A percentile compares a stretch with the other conserved stretches of the same genome.
Evolutionary conservation across 306 rosid genomes (phyloP).

Genomic region (Hippophae rhamnoides): DNA sequence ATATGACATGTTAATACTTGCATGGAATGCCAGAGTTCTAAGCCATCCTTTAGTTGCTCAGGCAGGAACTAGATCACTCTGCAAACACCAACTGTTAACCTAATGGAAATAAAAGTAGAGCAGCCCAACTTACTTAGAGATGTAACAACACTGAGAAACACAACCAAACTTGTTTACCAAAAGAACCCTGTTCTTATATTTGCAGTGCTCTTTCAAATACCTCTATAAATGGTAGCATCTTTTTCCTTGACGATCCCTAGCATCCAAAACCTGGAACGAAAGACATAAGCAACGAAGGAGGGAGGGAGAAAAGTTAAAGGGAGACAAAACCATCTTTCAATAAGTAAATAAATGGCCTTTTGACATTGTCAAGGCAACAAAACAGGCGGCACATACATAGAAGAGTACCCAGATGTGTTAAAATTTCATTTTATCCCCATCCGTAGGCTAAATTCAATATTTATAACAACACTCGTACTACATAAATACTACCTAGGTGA

Average conservation of each 20-base stretch:
- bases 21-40: constrained; percentile 91
- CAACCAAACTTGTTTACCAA: constrained; percentile 68
- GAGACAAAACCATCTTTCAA: constrained; percentile 2
- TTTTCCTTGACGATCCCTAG: constrained; percentile 91
- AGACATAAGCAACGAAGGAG: not conserved
- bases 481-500: no score
- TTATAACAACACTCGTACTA: no score
- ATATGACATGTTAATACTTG: constrained; percentile 84
- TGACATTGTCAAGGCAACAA: not conserved
- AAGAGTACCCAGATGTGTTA: not conserved
- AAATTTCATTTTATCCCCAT: no score
- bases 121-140: not conserved
- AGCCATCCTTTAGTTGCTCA: constrained; percentile 97
- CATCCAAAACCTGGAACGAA: constrained; percentile 73
- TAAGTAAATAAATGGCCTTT: not conserved
- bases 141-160: not conserved
- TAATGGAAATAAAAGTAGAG: not conserved
- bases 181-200: constrained; percentile 77
- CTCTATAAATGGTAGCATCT: constrained; percentile 88
- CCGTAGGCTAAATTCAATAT: no score
- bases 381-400: not conserved
- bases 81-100: constrained; percentile 10
- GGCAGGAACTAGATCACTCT: constrained; percentile 88
- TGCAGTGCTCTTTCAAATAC: constrained; percentile 89
- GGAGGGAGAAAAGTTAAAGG: not conserved